Conservation (phyloP, 352 stramenopile species). For the Phytophthora meadii region DNA sequence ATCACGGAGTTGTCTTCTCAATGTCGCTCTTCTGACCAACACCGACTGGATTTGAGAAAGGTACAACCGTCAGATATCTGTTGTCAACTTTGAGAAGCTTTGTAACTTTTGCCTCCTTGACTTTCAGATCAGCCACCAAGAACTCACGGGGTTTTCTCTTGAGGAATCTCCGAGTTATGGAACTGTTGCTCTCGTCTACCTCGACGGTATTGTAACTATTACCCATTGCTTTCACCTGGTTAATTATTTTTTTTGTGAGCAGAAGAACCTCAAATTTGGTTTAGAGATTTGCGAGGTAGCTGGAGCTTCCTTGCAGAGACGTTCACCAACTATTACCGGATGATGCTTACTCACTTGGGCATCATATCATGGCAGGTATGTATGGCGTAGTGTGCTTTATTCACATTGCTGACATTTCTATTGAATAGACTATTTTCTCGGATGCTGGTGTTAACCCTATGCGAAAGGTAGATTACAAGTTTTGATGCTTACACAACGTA, state of each 20-base stretch:
- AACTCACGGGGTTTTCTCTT: conserved; percentile 52
- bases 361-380: conserved; percentile 81
- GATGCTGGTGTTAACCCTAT: conserved; percentile 63
- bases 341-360: conserved; percentile 81
- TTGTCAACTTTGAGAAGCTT: neutral
- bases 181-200: conserved; percentile 61
- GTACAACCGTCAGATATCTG: conserved; percentile 6
- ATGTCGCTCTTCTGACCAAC: conserved; percentile 52
- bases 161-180: conserved; percentile 68
- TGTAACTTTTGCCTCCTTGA: neutral
- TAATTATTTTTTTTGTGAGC: neutral
- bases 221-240: neutral
- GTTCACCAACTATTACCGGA: conserved; percentile 84
- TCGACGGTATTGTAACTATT: conserved; percentile 27
- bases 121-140: conserved; percentile 23
- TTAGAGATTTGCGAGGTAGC: conserved; percentile 55
- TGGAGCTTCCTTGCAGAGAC: conserved; percentile 78
- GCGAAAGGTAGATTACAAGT: conserved; percentile 42
- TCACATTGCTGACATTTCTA: neutral
- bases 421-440: conserved; percentile 63
- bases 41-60: conserved; percentile 38
- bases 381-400: neutral
- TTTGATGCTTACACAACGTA: too few species aligned
- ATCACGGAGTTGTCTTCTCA: conserved; percentile 46
- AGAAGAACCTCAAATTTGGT: conserved; percentile 72